Evolutionary conservation across 106 monocot species (phyloP).

Genomic region (Gastrodia elata): DNA sequence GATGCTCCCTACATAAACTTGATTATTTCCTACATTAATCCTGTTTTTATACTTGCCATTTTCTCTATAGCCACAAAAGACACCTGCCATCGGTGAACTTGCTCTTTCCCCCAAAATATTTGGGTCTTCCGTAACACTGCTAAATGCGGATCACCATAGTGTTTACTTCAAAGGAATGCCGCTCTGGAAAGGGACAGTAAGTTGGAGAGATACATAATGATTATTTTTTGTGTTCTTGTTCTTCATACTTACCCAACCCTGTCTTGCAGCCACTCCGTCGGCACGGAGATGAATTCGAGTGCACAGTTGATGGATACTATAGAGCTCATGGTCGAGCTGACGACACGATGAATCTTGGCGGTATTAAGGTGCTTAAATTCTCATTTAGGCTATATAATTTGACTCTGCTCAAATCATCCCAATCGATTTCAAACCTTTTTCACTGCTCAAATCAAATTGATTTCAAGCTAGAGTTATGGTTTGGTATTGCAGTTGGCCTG

Average conservation of each 20-base stretch:
- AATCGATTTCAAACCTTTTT: no score
- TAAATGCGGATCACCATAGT: conserved; percentile 81
- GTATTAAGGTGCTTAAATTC: conserved; percentile 62
- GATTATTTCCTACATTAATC: background rate
- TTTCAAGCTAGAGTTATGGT: no score
- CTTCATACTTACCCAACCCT: background rate
- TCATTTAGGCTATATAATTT: no score
- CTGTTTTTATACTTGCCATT: background rate
- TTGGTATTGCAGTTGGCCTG: no score
- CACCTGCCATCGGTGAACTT: conserved; percentile 68
- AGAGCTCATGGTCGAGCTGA: conserved; percentile 94
- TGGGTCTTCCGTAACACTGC: conserved; percentile 66
- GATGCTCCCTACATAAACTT: background rate
- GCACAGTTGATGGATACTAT: conserved; percentile 57
- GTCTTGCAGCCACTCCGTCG: conserved; percentile 63
- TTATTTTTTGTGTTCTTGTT: background rate
- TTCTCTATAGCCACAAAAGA: conserved; percentile 33
- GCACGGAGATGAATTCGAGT: conserved; percentile 96
- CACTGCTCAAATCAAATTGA: no score
- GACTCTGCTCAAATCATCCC: no score
- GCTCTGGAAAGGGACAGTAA: conserved; percentile 63
- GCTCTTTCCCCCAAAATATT: conserved; percentile 73
- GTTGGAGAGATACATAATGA: background rate
- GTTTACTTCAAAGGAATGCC: conserved; percentile 93
- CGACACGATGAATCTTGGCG: conserved; percentile 99